These are phyloP conservation scores for Anthoceros angustus DNA, from an alignment of 225 moss, liverwort and hornwort species.

Conservation along the genomic window DNA sequence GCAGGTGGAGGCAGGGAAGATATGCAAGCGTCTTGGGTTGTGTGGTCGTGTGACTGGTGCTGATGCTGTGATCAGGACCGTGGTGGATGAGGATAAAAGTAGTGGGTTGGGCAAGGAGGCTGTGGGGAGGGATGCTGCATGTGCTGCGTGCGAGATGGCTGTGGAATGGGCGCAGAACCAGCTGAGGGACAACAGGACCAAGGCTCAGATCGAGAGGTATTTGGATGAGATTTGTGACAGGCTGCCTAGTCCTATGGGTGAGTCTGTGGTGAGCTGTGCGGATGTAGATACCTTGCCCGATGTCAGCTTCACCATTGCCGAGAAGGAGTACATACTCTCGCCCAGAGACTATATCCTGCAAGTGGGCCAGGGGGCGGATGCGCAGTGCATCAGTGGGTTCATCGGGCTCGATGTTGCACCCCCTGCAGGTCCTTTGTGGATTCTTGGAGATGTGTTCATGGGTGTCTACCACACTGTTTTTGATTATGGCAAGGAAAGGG, in stretches of 20 bases:
- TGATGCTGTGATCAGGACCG: neutral
- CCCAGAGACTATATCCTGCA: constrained; percentile 20
- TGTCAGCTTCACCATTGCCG: constrained; percentile 57
- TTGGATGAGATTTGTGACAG: constrained; percentile 62
- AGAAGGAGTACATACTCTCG: constrained; percentile 27
- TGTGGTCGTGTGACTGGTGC: constrained; percentile 18
- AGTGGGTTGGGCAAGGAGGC: neutral
- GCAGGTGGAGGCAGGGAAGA: constrained; percentile 61
- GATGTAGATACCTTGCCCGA: constrained; percentile 51
- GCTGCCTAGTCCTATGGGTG: constrained; percentile 78
- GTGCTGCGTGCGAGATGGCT: constrained; percentile 75
- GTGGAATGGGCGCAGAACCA: constrained; percentile 87
- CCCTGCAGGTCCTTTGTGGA: constrained; percentile 83
- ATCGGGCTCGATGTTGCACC: constrained; percentile 70
- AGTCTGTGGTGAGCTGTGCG: constrained; percentile 64
- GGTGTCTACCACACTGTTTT: constrained; percentile 83
- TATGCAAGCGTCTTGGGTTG: constrained; percentile 66
- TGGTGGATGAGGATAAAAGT: neutral
- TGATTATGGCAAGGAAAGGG: constrained; percentile 67
- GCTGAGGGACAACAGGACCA: constrained; percentile 52
- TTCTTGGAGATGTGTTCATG: constrained; percentile 84
- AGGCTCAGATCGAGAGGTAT: constrained; percentile 26
- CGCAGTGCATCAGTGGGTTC: constrained; percentile 91
- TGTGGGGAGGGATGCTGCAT: constrained; percentile 23
- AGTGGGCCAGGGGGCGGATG: constrained; percentile 61